Evolutionary conservation across 192 early-diverging fungal genomes (phyloP).

Genomic region (Haplosporangium gracile): DNA sequence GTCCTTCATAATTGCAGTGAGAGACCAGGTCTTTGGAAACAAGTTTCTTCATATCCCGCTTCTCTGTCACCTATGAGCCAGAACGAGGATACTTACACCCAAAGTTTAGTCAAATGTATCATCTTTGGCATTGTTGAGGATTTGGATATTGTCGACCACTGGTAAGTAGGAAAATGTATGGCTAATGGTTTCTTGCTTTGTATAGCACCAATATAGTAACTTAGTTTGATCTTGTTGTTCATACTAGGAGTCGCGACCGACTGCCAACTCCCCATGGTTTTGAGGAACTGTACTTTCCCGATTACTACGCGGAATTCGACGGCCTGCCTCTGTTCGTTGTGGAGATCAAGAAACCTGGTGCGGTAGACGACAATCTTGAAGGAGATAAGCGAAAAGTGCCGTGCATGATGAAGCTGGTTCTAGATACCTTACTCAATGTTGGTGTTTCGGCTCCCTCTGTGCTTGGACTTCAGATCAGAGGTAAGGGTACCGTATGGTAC

Average conservation of each 20-base stretch:
- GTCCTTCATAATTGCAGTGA: background rate
- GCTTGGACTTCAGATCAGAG: constrained; percentile 13
- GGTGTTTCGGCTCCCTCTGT: constrained; percentile 14
- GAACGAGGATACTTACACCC: background rate
- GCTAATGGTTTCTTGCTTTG: background rate
- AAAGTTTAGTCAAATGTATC: background rate
- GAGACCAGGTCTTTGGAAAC: constrained; percentile 16
- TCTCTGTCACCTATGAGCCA: background rate
- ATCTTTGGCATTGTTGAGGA: background rate
- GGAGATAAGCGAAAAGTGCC: constrained; percentile 23
- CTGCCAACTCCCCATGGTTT: constrained; percentile 28
- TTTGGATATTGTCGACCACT: background rate
- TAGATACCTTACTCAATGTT: constrained; percentile 14
- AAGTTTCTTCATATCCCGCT: constrained; percentile 8
- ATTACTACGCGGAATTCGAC: constrained; percentile 33
- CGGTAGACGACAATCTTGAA: constrained; percentile 12
- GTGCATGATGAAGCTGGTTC: constrained; percentile 19
- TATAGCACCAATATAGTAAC: background rate
- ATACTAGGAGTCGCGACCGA: background rate
- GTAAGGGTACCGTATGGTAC: background rate
- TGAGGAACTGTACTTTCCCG: constrained; percentile 26
- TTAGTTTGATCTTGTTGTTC: background rate
- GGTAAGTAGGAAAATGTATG: background rate
- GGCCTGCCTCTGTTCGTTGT: constrained; percentile 17
- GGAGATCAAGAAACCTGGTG: constrained; percentile 23